Evolutionary conservation across 1,284 basidiomycete species (phyloP).

Genomic region (Cryptococcus neoformans): DNA sequence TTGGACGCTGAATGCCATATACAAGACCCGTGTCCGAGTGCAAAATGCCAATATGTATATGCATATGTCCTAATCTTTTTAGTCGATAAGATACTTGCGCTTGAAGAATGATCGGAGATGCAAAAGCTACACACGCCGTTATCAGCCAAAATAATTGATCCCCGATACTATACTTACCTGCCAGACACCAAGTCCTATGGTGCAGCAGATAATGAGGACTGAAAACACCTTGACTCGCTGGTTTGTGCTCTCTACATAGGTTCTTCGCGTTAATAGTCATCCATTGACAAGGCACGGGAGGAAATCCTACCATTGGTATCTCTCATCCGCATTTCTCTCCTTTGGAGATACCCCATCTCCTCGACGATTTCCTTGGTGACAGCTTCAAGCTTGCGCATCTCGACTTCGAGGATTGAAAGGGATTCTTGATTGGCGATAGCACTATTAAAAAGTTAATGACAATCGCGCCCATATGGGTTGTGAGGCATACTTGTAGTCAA

Average conservation of each 20-base stretch:
- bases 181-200: conserved; percentile 85
- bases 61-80: conserved; percentile 7
- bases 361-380: conserved; percentile 92
- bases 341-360: conserved; percentile 89
- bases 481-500: conserved; percentile 87
- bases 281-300: background rate
- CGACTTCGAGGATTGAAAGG: conserved; percentile 90
- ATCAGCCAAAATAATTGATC: background rate
- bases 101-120: conserved; percentile 94
- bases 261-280: background rate
- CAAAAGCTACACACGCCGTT: conserved; percentile 56
- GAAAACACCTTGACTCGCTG: conserved; percentile 88
- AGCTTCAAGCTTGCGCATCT: conserved; percentile 96
- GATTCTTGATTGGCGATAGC: conserved; percentile 99
- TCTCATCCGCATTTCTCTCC: conserved; percentile 84
- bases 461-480: background rate
- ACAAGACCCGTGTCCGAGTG: too few species aligned
- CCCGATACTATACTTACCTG: conserved; percentile 54
- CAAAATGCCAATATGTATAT: background rate
- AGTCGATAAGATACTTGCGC: conserved; percentile 96
- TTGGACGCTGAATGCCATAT: too few species aligned
- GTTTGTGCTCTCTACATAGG: conserved; percentile 78
- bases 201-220: conserved; percentile 75
- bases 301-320: conserved; percentile 78
- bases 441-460: conserved; percentile 49